Evolutionary conservation across 768 basidiomycete species (phyloP), one percentile per base, ranked within the genome.

Genomic region (Kwoniella bestiolae): DNA sequence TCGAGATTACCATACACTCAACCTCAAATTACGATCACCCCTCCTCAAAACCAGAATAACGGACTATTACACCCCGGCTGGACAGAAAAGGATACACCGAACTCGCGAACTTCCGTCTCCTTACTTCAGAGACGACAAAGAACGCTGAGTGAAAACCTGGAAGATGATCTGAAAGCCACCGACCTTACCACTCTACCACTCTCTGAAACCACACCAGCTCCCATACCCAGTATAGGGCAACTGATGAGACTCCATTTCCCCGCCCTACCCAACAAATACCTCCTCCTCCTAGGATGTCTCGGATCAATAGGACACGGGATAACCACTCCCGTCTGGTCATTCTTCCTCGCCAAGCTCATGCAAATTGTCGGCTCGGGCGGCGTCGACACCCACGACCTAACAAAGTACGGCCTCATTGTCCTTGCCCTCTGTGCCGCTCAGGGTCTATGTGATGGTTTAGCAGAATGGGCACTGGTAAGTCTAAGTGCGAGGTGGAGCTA

Each of bases 291-390:
- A 57, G 94, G 94, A 18, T 83, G 95, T 26, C 2, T 87, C 62
- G 75, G 86, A n/a, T 89, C 89, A 63, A 68, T 92, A 45, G 80
- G 86, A 58, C 90, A 87, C 70, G 95, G 96, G 23, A 86, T 90
- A 3, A 87, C 90, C 84, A 96, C 93, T 0, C 95, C 96, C 2
- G 64, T 97, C 49, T 99, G 97, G 85, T 94, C 95, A 1, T 92
- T 85, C 83, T 85, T 94, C 68, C 88, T 96, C 72, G 91, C 92
- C 8, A 85, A 85, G 7, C 86, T 98, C 14, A 85, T 95, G 71
- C 47, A 77, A 7, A 69, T 89, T 1, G 83, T 83, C 52, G 81
- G 81, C 11, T 53, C 63, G 3, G 80, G 82, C 31, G 82, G 80
- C 1, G 56, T 64, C n/a, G 77, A 76, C 41, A 57, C 66, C 0